Percentiles rank a stretch among this genome's conserved stretches.
These are phyloP conservation scores for Gynochthodes officinalis DNA, from an alignment of 257 asterid genomes.

Conservation along the genomic window DNA sequence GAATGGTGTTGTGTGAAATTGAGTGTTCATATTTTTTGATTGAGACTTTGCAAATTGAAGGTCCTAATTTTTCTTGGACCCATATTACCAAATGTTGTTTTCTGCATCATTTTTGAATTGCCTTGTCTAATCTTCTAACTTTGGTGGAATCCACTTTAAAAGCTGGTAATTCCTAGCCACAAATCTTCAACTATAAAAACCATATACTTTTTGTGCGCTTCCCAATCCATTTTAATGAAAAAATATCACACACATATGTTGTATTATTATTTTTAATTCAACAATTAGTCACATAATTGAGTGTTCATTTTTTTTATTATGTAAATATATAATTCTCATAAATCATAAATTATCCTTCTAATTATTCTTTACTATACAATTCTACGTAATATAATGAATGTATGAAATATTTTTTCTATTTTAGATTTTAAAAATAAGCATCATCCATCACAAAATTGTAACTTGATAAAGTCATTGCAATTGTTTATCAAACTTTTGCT, in stretches of 20 bases:
- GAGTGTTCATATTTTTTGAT: conserved; percentile 11
- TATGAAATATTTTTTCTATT: too few species aligned
- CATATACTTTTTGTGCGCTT: background rate
- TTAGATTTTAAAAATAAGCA: background rate
- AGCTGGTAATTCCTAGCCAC: background rate
- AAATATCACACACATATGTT: too few species aligned
- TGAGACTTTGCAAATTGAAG: conserved; percentile 14
- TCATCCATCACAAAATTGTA: background rate
- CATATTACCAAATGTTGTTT: conserved; percentile 2
- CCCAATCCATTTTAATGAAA: too few species aligned
- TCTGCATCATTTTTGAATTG: background rate
- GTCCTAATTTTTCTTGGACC: conserved; percentile 17
- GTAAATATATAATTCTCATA: too few species aligned
- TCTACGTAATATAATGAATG: too few species aligned
- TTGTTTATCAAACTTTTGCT: too few species aligned
- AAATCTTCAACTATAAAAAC: background rate
- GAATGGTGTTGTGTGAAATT: background rate
- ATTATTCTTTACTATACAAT: too few species aligned
- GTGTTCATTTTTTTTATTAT: too few species aligned
- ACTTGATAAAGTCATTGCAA: too few species aligned
- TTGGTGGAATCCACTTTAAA: conserved; percentile 4
- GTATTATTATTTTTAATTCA: too few species aligned
- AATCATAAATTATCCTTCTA: too few species aligned
- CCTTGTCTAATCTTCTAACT: background rate
- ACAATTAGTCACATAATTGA: too few species aligned